A percentile compares a stretch with the other conserved stretches of the same genome.
phyloP scores from a whole-genome alignment of 768 basidiomycete species.

The Tricholoma bakamatsutake region DNA sequence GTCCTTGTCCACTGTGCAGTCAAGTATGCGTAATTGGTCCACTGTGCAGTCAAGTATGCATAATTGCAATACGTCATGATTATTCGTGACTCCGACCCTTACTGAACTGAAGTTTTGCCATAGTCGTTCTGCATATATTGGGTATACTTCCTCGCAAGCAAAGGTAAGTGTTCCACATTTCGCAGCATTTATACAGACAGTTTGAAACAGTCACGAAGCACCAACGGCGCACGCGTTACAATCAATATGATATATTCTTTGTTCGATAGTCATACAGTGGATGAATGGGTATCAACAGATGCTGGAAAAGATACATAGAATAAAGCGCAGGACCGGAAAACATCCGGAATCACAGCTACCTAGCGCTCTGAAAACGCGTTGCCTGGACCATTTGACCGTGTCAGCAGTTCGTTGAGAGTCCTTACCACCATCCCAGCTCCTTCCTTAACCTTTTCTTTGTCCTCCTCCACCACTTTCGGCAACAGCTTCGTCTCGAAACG shows the following conservation, averaged over 20 bases:
- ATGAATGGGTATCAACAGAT: conserved; percentile 24
- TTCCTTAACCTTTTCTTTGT: conserved; percentile 60
- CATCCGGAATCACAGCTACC: conserved; percentile 1
- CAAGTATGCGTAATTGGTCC: too few relatives aligned
- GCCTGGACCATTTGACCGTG: conserved; percentile 35
- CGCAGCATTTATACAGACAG: background rate
- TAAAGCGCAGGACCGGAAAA: conserved; percentile 8
- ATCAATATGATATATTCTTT: conserved; percentile 16
- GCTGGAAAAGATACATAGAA: conserved; percentile 19
- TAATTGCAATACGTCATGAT: too few relatives aligned
- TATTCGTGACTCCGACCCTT: too few relatives aligned
- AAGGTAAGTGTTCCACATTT: background rate
- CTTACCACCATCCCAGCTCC: conserved; percentile 72
- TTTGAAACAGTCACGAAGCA: background rate
- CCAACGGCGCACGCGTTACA: background rate
- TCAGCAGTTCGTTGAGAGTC: conserved; percentile 65
- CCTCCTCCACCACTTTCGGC: conserved; percentile 54
- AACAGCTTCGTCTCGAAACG: conserved; percentile 70
- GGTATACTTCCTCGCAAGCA: background rate
- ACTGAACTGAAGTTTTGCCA: too few relatives aligned
- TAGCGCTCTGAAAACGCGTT: conserved; percentile 25
- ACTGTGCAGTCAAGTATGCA: too few relatives aligned
- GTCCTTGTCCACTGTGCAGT: too few relatives aligned
- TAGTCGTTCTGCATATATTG: too few relatives aligned
- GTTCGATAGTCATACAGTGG: conserved; percentile 23